These are phyloP conservation scores for Zea mays DNA, from an alignment of 176 grass and related monocot species.

Conservation along the genomic window Zm-B73-REFERENCE-NAM-5.0 NC_050097.1:104931001-104931500, in stretches of 20 bases:
- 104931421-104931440: neutral
- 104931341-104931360: slow-evolving; percentile 49
- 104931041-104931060: neutral
- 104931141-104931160: neutral
- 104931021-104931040: neutral
- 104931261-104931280: slow-evolving; percentile 21
- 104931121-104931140: neutral
- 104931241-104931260: neutral
- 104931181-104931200: neutral
- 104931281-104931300: slow-evolving; percentile 59
- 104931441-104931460: neutral
- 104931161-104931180: neutral
- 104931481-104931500: neutral
- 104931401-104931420: neutral
- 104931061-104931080: neutral
- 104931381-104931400: neutral
- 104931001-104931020: neutral
- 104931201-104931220: neutral
- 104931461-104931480: neutral
- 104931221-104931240: neutral
- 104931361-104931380: slow-evolving; percentile 43
- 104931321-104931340: slow-evolving; percentile 46
- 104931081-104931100: neutral
- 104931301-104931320: slow-evolving; percentile 62
- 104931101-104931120: neutral